Evolutionary conservation across 179 eudicot genomes (phyloP), one percentile per base, ranked within the genome.

Genomic region (Amaranthus tricolor): DNA sequence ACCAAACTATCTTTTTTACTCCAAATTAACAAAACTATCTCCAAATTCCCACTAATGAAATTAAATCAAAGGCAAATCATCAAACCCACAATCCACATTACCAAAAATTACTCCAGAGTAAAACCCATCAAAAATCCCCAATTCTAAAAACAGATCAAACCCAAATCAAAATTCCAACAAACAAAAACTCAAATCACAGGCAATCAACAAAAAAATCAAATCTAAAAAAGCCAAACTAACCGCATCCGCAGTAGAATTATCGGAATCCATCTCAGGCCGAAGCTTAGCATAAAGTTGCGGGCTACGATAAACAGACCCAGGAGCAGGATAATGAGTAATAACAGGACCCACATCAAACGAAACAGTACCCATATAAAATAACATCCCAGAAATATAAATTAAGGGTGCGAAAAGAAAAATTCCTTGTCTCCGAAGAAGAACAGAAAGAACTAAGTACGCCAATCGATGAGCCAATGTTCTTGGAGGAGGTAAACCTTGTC

Each of bases 351-450:
- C 88, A 75, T 95, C 97, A 43, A 95, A 91, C 12, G 97, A 87
- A 13, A 95, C 89, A 12, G 97, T 90, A 7, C 97, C 97, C 95
- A 95, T 89, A 70, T 95, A 95, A 53, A 95, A 85, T 1, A 95
- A 74, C 95, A 95, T 91, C 9, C 91, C 91, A 7, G 97, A 82
- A 52, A 95, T 89, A 70, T 95, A 95, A 14, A 95, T 79, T 20
- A 95, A 79, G 0, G 99, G 99, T 0, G 96, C 99, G 66, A 95
- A 95, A 13, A 95, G 85, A 62, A 95, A 95, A 17, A 93, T 76
- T 10, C 99, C 99, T 76, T 93, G 99, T 0, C 97, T 74, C 1
- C 97, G 88, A 6, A 95, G 77, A 6, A 93, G 83, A 4, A 89
- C 86, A 5, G 99, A 91, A 62, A 95, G 82, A n/a, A 93, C 70